Evolutionary conservation across 2,329 filamentous ascomycete species (phyloP).

Genomic region (Orbilia quercus): DNA sequence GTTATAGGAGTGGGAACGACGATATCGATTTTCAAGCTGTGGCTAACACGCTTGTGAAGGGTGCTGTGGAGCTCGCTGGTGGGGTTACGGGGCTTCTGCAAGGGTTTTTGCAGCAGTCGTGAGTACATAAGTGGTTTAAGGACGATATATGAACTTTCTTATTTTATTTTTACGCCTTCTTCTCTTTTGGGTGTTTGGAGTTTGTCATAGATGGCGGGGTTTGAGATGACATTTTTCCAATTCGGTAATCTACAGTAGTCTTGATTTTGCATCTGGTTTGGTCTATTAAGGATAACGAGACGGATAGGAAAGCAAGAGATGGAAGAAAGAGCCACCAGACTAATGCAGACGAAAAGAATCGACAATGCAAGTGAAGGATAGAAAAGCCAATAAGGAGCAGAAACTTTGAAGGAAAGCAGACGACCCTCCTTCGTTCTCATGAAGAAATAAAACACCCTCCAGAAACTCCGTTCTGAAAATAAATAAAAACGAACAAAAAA

Average conservation of each 20-base stretch:
- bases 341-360: background rate
- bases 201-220: background rate
- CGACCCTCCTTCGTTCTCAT: background rate
- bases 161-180: conserved; percentile 3
- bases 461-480: conserved; percentile 1
- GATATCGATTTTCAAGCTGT: conserved; percentile 49
- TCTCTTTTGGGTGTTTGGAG: background rate
- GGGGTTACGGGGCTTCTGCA: conserved; percentile 36
- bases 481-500: conserved; percentile 4
- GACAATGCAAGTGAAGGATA: background rate
- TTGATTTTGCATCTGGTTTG: conserved; percentile 7
- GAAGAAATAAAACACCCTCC: conserved; percentile 10
- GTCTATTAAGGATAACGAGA: background rate
- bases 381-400: background rate
- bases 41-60: conserved; percentile 51
- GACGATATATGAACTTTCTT: no score
- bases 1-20: conserved; percentile 4
- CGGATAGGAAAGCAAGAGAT: conserved; percentile 13
- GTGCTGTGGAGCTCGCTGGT: conserved; percentile 48
- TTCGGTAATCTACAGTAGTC: background rate
- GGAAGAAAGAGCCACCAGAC: conserved; percentile 4
- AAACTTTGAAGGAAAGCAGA: no score
- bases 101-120: conserved; percentile 6
- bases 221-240: background rate
- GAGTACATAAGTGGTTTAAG: background rate